Evolutionary conservation across 2,329 filamentous ascomycete species (phyloP), one percentile per base, ranked within the genome.

Genomic region (Ophiostoma pallidulum): DNA sequence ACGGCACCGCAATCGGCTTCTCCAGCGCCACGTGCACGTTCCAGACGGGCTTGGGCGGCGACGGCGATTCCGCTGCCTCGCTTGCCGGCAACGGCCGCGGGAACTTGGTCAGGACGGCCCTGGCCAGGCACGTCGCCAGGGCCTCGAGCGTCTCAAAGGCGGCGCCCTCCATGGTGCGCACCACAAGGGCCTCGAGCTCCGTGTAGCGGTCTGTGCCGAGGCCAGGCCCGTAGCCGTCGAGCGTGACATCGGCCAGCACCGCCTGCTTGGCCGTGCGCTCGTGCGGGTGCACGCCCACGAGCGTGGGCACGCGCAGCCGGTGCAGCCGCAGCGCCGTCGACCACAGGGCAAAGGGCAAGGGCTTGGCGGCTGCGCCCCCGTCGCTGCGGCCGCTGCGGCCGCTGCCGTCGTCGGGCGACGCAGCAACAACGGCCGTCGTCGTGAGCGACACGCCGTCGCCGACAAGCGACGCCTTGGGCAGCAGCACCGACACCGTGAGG

Each of bases 201-300:
- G 65, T 61, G 59, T 80, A 78, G 16, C 67, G 62, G 59, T 87
- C 77, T 18, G n/a, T n/a, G n/a, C n/a, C n/a, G n/a, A n/a, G 63
- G 61, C 10, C 56, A 53, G 9, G 60, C 33, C 66, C 59, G 39
- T 73, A 68, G 43, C 66, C 64, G 47, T 86, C 80, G 42, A 87
- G 66, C 60, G 77, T 35, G 18, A 55, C 44, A 18, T 51, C 43
- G 1, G 49, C 51, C 8, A 55, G 22, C 8, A 56, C 45, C 6
- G 45, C 33, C 49, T 56, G 53, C 47, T 49, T 47, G n/a, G 48
- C 51, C 16, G 65, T 54, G 52, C 85, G 69, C 70, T 90, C 85
- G 57, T 88, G 84, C 19, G 68, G 62, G 57, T 90, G 88, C 24
- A 90, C 75, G 1, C 85, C 85, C 40, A 90, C 77, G 42, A 90